A percentile compares a stretch with the other conserved stretches of the same genome.
phyloP scores from a whole-genome alignment of 768 basidiomycete species.

The Polyporus arcularius region DNA sequence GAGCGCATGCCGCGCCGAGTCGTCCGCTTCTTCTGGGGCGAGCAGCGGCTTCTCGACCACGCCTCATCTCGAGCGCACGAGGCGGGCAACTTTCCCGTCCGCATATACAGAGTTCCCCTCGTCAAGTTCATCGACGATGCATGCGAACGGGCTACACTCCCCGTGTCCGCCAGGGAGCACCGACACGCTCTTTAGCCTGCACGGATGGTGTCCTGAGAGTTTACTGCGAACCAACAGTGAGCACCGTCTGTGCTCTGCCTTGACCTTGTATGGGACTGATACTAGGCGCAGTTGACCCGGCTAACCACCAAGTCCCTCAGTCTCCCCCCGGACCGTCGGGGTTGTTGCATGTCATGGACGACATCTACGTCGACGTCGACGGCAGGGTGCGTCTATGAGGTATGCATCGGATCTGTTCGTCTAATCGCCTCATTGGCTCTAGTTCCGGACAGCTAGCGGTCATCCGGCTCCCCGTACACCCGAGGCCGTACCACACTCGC shows the following conservation, averaged over 20 bases:
- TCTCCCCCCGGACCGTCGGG: not conserved
- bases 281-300: not conserved
- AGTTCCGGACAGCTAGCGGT: conserved; percentile 3
- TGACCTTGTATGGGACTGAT: not conserved
- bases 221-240: not conserved
- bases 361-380: conserved; percentile 9
- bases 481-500: not conserved
- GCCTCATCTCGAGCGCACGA: conserved; percentile 1
- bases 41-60: not conserved
- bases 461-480: not conserved
- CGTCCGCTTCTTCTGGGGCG: not conserved
- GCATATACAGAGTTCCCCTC: not conserved
- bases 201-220: not conserved
- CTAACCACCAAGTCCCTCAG: not conserved
- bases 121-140: not conserved
- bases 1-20: not conserved
- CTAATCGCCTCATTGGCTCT: not conserved
- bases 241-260: not conserved
- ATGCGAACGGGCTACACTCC: not conserved
- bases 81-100: conserved; percentile 19
- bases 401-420: not conserved
- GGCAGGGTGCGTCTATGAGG: conserved; percentile 2
- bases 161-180: not conserved
- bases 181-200: not conserved
- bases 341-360: not conserved